A percentile compares a stretch with the other conserved stretches of the same genome.
Conservation (phyloP, 2,329 filamentous ascomycete genomes). For the Pestalotiopsis sp. region DNA sequence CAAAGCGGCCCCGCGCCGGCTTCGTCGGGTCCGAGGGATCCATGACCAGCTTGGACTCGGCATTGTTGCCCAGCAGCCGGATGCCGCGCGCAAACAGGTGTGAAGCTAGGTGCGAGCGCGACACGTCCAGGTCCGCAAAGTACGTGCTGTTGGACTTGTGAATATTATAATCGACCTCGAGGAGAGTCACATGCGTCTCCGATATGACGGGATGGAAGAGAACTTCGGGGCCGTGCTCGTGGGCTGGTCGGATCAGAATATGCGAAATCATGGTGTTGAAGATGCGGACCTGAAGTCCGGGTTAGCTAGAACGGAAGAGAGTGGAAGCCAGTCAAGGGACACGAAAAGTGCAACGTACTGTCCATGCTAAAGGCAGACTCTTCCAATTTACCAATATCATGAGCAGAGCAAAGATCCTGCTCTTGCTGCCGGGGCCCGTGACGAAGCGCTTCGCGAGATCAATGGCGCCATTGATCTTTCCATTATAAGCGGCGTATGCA, state of each 20-base stretch:
- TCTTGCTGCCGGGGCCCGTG: slow-evolving; percentile 54
- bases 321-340: neutral
- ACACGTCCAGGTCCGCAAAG: slow-evolving; percentile 82
- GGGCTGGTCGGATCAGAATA: slow-evolving; percentile 48
- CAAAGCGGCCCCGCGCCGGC: slow-evolving; percentile 53
- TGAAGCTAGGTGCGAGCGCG: slow-evolving; percentile 77
- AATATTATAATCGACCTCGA: slow-evolving; percentile 84
- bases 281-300: slow-evolving; percentile 50
- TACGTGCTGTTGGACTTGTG: slow-evolving; percentile 86
- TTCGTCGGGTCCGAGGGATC: slow-evolving; percentile 44
- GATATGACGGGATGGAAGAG: slow-evolving; percentile 74
- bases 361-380: slow-evolving; percentile 74
- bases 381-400: slow-evolving; percentile 70
- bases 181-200: slow-evolving; percentile 63
- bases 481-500: slow-evolving; percentile 47
- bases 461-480: slow-evolving; percentile 37
- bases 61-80: slow-evolving; percentile 49
- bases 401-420: slow-evolving; percentile 51
- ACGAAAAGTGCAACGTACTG: slow-evolving; percentile 49
- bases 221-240: slow-evolving; percentile 56
- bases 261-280: slow-evolving; percentile 58
- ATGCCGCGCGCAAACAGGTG: slow-evolving; percentile 64
- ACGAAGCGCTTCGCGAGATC: slow-evolving; percentile 42
- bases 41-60: slow-evolving; percentile 47
- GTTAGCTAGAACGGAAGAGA: neutral